Percentiles rank a stretch among this genome's conserved stretches.
These are phyloP conservation scores for Hapsidospora chrysogenum DNA, from an alignment of 495 filamentous ascomycete genomes.

Conservation along the genomic window DNA sequence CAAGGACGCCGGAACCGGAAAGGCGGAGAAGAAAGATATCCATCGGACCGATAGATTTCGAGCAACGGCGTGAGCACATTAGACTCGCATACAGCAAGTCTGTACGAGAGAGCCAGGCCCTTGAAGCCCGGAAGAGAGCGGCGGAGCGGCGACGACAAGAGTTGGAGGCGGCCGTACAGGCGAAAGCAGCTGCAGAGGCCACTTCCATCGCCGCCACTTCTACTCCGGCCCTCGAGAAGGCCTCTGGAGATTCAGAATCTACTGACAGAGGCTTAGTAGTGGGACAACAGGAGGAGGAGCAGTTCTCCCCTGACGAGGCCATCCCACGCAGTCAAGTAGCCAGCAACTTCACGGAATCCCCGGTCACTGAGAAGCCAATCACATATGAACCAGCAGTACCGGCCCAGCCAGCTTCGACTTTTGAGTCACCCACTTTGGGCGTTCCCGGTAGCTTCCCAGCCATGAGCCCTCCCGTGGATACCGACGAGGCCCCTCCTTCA, in stretches of 20 bases:
- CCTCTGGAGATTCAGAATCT: no score
- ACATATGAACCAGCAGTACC: no score
- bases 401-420: no score
- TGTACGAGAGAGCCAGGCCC: conserved; percentile 50
- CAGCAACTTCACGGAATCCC: no score
- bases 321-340: no score
- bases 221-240: no score
- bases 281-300: no score
- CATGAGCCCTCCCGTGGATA: conserved; percentile 11
- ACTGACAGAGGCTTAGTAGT: no score
- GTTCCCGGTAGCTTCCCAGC: conserved; percentile 39
- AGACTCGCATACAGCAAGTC: conserved; percentile 67
- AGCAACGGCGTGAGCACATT: conserved; percentile 56
- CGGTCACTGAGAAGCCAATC: no score
- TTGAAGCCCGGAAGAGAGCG: conserved; percentile 29
- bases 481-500: conserved; percentile 29
- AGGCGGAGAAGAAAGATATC: conserved; percentile 26
- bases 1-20: conserved; percentile 16
- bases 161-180: conserved; percentile 20
- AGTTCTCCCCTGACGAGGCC: no score
- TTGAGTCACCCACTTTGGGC: conserved; percentile 56
- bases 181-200: conserved; percentile 9
- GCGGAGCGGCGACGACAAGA: conserved; percentile 25
- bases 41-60: conserved; percentile 61
- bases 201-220: no score